Conservation (phyloP, 345 rosid species). For the Erucastrum elatum region DNA sequence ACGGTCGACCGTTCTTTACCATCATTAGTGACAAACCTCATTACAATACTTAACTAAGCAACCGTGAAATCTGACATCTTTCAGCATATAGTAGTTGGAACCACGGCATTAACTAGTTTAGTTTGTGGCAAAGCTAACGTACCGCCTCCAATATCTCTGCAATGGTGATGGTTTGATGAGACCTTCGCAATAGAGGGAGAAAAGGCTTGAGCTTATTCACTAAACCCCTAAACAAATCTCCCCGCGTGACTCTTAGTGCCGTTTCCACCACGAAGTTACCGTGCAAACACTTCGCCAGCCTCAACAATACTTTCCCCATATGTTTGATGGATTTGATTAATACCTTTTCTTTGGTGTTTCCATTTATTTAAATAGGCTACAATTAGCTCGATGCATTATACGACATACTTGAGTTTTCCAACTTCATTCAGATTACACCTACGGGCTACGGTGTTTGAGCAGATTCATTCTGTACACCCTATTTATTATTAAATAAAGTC, state of each 20-base stretch:
- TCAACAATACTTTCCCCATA: no score
- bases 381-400: no score
- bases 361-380: no score
- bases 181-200: background rate
- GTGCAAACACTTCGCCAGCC: no score
- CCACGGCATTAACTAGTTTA: background rate
- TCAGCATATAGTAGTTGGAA: background rate
- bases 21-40: background rate
- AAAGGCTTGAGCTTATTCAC: constrained; percentile 6
- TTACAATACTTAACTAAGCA: background rate
- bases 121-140: background rate
- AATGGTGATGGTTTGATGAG: background rate
- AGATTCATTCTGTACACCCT: no score
- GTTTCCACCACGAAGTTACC: constrained; percentile 3
- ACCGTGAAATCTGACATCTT: no score
- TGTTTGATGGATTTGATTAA: no score
- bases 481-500: no score
- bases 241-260: background rate
- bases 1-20: background rate
- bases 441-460: no score
- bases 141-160: background rate
- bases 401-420: no score
- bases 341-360: no score
- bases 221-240: constrained; percentile 8
- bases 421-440: no score